phyloP scores from a whole-genome alignment of 2,329 filamentous ascomycete species.

The Fusarium pseudonygamai region DNA sequence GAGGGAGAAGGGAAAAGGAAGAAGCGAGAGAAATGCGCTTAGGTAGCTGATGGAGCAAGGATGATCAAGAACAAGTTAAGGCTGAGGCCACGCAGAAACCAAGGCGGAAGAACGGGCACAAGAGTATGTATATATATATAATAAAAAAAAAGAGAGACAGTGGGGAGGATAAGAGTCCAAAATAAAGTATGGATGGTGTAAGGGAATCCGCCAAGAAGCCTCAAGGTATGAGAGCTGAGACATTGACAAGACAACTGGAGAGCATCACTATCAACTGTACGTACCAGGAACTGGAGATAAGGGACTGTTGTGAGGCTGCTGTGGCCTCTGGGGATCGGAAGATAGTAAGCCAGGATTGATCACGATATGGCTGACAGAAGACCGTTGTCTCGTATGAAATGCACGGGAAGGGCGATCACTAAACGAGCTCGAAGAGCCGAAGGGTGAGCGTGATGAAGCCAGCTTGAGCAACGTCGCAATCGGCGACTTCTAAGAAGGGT shows the following conservation, averaged over 20 bases:
- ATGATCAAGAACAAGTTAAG: neutral
- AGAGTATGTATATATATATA: slow-evolving; percentile 15
- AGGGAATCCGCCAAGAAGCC: slow-evolving; percentile 15
- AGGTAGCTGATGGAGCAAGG: slow-evolving; percentile 5
- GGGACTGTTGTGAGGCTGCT: slow-evolving; percentile 39
- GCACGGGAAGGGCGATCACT: slow-evolving; percentile 58
- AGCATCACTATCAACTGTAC: slow-evolving; percentile 40
- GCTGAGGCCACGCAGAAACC: neutral
- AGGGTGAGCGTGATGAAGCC: slow-evolving; percentile 60
- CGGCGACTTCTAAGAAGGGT: slow-evolving; percentile 33
- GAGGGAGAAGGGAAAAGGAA: neutral
- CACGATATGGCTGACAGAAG: slow-evolving; percentile 52
- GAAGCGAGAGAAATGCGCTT: neutral
- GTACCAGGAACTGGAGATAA: slow-evolving; percentile 67
- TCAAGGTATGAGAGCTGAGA: slow-evolving; percentile 34
- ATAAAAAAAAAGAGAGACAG: neutral
- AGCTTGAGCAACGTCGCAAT: slow-evolving; percentile 52
- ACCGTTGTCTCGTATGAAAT: slow-evolving; percentile 63
- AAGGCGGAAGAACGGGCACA: slow-evolving; percentile 1
- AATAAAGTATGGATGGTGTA: slow-evolving; percentile 1
- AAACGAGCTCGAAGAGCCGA: slow-evolving; percentile 65
- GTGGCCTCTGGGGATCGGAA: slow-evolving; percentile 44
- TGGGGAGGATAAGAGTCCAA: slow-evolving; percentile 9
- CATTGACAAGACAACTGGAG: slow-evolving; percentile 23
- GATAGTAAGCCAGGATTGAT: slow-evolving; percentile 45